Conservation (phyloP, 345 rosid genomes). For the Arabidopsis suecica region DNA sequence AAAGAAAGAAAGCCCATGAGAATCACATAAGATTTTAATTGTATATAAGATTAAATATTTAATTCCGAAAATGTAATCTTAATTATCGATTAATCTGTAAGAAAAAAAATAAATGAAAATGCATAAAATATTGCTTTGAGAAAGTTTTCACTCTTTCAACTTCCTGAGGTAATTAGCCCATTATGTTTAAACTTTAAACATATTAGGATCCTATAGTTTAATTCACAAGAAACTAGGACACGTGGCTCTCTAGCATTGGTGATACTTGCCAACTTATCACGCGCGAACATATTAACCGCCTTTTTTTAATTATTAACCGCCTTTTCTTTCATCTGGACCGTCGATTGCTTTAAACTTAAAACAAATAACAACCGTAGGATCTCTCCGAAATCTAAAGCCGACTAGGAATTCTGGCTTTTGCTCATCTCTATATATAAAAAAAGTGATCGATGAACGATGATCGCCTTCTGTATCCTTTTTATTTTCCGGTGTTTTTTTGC, state of each 20-base stretch:
- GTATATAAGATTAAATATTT: slow-evolving; percentile 18
- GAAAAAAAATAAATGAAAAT: slow-evolving; percentile 4
- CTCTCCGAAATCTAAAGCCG: not conserved
- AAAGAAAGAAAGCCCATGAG: slow-evolving; percentile 9
- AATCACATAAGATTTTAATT: not conserved
- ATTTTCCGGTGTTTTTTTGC: too few relatives aligned
- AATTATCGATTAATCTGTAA: not conserved
- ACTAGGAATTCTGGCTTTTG: not conserved
- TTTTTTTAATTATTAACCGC: not conserved
- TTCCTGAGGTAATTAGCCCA: not conserved
- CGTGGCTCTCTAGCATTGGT: not conserved
- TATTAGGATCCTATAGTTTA: not conserved
- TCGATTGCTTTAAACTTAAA: not conserved
- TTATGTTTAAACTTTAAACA: not conserved
- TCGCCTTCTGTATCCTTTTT: too few relatives aligned
- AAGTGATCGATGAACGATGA: too few relatives aligned
- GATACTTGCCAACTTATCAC: not conserved
- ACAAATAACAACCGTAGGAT: slow-evolving; percentile 30
- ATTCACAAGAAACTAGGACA: not conserved
- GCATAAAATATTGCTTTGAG: slow-evolving; percentile 3
- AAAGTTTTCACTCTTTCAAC: too few relatives aligned
- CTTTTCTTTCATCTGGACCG: slow-evolving; percentile 20
- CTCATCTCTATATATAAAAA: not conserved
- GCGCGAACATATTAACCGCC: slow-evolving; percentile 8
- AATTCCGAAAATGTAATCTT: not conserved